Base-by-base conservation (phyloP, 768 basidiomycete species). In the Psilocybe tampanensis region DNA sequence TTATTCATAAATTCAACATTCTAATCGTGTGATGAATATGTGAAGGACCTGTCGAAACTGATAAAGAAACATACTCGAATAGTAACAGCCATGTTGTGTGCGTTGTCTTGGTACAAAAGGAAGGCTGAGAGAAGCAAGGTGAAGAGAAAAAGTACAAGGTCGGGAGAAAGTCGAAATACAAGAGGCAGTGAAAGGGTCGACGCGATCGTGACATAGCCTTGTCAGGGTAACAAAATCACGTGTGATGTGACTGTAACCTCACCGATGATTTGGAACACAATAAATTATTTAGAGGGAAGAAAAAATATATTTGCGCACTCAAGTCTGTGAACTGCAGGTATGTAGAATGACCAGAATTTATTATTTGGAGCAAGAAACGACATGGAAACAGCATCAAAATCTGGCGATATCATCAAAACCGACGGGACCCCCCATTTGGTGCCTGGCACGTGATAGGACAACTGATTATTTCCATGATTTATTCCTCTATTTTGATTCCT, bases 1-100 rank as follows among this genome's bases (percentile, higher is more conserved):
- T 95, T 95, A 77, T 94, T 95, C 68, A 96, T 80, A 63, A 95
- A 94, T 70, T 92, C 89, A 62, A 92, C 89, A 70, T 92, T 88
- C 90, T 92, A 66, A 45, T 29, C 15, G 13, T 18, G 44, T 45
- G 8, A 33, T 48, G 4, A 29, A 4, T 26, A 44, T 49, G 19
- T 43, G 48, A 21, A 3, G 15, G 24, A 52, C 59, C 36, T 52
- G 11, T 18, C 18, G 42, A 13, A 44, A 26, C 45, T 47, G 36
- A 17, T 17, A 13, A 42, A 21, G n/a, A 9, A 29, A 72, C 81
- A 54, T 55, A 88, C 88, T 68, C 86, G 75, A 33, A 89, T 89
- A 8, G 86, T 85, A 55, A 89, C 86, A 44, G 88, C 86, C 87
- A 88, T 42, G 44, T 59, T 29, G 43, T 49, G 47, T 7, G 34